Base-by-base conservation (phyloP, 805 yeast species). In the Saturnispora quitensis region DNA sequence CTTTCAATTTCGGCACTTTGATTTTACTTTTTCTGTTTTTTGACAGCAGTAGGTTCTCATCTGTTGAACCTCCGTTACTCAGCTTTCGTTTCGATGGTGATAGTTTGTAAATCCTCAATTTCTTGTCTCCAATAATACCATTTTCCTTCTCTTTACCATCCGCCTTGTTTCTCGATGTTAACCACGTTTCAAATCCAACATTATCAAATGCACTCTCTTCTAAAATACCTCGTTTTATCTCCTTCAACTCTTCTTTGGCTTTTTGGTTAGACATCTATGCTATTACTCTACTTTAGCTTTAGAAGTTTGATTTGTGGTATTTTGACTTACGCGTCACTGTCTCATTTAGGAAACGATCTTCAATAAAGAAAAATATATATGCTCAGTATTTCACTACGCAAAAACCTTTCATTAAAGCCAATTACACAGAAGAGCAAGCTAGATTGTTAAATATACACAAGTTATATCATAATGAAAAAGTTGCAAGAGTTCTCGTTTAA, bases 101-200 rank as follows among this genome's bases (percentile, higher is more conserved):
- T 17, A 31, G 20, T n/a, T 44, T 44, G 31, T 33, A 31, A 7
- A 44, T 20, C 18, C 18, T 44, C 12, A 31, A 15, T 13, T 44
- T 44, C 17, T 33, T 24, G 5, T 31, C 34, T 40, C 22, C 44
- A 13, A 9, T 33, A 10, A 9, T 17, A 18, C 18, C n/a, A 27
- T 43, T 13, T n/a, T 27, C n/a, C 4, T 27, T 9, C 15, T 43
- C 22, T n/a, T 27, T 31, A 25, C 28, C 28, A 10, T 43, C 25
- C 4, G 22, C 13, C 17, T 27, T 35, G 27, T 17, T 25, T 20
- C 15, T 44, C 33, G 47, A 28, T 8, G 40, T 44, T 25, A 44
- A 27, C 47, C 47, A 44, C 3, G 47, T 44, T 15, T 44, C 47
- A 33, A 44, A 44, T 3, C 31, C 47, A 31, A 44, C 47, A 31